phyloP scores from a whole-genome alignment of 2,329 filamentous ascomycete species.

The Fusarium citri region DNA sequence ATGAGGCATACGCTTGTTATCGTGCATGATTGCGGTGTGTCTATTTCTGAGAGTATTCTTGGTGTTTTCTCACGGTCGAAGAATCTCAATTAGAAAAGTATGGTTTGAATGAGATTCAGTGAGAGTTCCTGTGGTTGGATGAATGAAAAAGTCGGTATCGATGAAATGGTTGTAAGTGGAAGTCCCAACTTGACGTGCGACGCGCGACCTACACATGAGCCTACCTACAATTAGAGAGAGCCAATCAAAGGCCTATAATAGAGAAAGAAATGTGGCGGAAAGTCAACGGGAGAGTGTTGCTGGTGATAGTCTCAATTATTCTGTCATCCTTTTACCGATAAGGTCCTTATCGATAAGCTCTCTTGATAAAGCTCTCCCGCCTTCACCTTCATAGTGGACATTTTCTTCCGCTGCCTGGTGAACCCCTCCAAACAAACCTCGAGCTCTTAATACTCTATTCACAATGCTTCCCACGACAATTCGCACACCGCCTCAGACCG shows the following conservation, averaged over 20 bases:
- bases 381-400: constrained; percentile 31
- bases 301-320: neutral
- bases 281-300: rapidly evolving
- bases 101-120: neutral
- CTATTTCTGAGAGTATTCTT: neutral
- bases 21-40: constrained; percentile 45
- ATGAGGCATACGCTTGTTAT: constrained; percentile 51
- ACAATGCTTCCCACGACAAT: constrained; percentile 65
- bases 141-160: neutral
- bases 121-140: neutral
- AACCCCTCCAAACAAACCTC: constrained; percentile 37
- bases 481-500: constrained; percentile 64
- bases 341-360: constrained; percentile 35
- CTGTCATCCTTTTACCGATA: neutral
- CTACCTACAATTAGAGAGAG: neutral
- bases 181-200: neutral
- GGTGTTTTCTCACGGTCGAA: neutral
- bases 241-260: neutral
- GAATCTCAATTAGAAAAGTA: neutral
- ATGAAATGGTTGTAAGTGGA: constrained; percentile 1
- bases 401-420: constrained; percentile 40
- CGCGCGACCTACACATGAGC: neutral
- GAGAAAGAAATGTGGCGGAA: neutral
- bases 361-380: constrained; percentile 39
- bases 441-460: constrained; percentile 5